Evolutionary conservation across 768 basidiomycete species (phyloP).

Genomic region (Xerocomus brunneocitrinus): DNA sequence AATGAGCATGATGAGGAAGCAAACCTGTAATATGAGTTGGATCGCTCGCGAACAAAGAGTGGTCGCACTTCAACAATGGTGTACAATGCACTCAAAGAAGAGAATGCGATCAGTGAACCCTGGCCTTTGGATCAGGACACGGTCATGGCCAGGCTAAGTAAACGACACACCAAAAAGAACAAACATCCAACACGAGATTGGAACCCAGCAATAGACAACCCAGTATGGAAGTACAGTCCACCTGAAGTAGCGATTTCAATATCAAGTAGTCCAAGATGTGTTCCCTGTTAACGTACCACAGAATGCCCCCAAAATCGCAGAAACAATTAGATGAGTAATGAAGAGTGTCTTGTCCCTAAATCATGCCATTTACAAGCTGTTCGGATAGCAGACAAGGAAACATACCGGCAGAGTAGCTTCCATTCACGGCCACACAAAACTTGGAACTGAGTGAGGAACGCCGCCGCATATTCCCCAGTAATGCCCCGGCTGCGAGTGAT

Average conservation of each 20-base stretch:
- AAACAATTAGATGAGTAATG: conserved; percentile 68
- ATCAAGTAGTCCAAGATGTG: not conserved
- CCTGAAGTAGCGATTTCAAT: conserved; percentile 37
- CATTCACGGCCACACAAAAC: conserved; percentile 80
- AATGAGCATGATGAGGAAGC: conserved; percentile 1
- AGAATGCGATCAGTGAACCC: conserved; percentile 91
- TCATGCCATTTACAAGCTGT: not conserved
- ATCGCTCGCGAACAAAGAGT: conserved; percentile 86
- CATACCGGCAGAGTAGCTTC: conserved; percentile 68
- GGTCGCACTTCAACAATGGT: conserved; percentile 81
- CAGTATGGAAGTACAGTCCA: conserved; percentile 82
- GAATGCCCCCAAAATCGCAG: conserved; percentile 77
- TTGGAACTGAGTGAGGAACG: conserved; percentile 87
- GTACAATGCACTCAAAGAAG: conserved; percentile 83
- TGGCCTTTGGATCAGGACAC: conserved; percentile 25
- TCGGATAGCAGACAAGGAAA: not conserved
- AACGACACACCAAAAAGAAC: conserved; percentile 73
- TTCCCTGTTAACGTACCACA: conserved; percentile 49
- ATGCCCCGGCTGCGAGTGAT: conserved; percentile 10
- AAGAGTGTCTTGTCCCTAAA: conserved; percentile 79
- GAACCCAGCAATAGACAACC: conserved; percentile 83
- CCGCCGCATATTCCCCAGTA: conserved; percentile 52
- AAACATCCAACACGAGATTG: conserved; percentile 87
- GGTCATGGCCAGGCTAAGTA: not conserved
- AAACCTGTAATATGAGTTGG: conserved; percentile 80